phyloP scores from a whole-genome alignment of 805 yeast genomes.

The Lachancea nothofagi region DNA sequence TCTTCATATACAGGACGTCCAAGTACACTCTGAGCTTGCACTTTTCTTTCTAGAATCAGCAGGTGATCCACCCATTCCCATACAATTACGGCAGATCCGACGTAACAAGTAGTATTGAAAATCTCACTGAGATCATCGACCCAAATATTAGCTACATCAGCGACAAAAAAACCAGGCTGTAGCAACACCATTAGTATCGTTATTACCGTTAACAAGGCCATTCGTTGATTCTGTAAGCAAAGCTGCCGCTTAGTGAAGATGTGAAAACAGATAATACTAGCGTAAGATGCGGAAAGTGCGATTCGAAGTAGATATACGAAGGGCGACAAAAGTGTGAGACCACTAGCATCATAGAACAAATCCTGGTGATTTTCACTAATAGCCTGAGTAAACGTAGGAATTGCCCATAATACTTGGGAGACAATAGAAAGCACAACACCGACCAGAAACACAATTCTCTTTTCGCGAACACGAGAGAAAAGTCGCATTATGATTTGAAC shows the following conservation, averaged over 20 bases:
- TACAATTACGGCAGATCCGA: slow-evolving; percentile 64
- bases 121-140: slow-evolving; percentile 68
- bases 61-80: slow-evolving; percentile 84
- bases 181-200: slow-evolving; percentile 51
- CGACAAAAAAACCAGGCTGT: slow-evolving; percentile 65
- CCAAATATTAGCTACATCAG: slow-evolving; percentile 73
- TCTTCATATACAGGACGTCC: slow-evolving; percentile 75
- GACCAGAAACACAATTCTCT: slow-evolving; percentile 51
- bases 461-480: slow-evolving; percentile 63
- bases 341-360: slow-evolving; percentile 19
- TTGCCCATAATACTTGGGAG: slow-evolving; percentile 66
- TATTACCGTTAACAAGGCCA: slow-evolving; percentile 51
- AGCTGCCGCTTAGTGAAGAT: slow-evolving; percentile 46
- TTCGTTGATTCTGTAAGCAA: slow-evolving; percentile 40
- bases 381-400: slow-evolving; percentile 45
- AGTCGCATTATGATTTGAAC: slow-evolving; percentile 66
- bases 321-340: slow-evolving; percentile 59
- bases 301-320: slow-evolving; percentile 70
- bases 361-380: slow-evolving; percentile 5
- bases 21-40: slow-evolving; percentile 64
- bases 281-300: slow-evolving; percentile 62
- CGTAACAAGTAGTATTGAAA: slow-evolving; percentile 66
- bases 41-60: slow-evolving; percentile 47
- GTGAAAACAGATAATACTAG: slow-evolving; percentile 55
- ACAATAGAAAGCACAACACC: slow-evolving; percentile 51